A percentile compares a stretch with the other conserved stretches of the same genome.
phyloP scores from a whole-genome alignment of 306 rosid species.

The Rosa multiflora region DNA sequence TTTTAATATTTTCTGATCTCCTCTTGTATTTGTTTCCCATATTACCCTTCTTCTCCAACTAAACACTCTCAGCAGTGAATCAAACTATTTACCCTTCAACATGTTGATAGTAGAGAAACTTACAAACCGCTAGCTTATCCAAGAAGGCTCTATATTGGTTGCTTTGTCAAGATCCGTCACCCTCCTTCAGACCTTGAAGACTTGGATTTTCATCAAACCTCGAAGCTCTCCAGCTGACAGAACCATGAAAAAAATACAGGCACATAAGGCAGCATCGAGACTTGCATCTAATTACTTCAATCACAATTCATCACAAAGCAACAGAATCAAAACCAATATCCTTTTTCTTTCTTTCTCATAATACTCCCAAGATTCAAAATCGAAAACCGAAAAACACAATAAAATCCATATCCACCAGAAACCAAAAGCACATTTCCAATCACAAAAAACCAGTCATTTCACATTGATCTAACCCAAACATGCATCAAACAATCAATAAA shows the following conservation, averaged over 20 bases:
- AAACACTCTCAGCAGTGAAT: too few species aligned
- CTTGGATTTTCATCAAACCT: constrained; percentile 12
- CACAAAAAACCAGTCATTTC: too few species aligned
- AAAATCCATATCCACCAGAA: too few species aligned
- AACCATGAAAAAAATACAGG: constrained; percentile 28
- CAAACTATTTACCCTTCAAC: constrained; percentile 8
- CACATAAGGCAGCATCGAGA: constrained; percentile 26
- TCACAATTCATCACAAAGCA: too few species aligned
- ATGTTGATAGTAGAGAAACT: constrained; percentile 10
- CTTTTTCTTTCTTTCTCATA: not conserved
- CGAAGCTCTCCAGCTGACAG: constrained; percentile 22
- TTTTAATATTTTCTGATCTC: too few species aligned
- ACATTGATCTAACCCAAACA: too few species aligned
- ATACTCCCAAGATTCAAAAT: not conserved
- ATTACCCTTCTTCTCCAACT: too few species aligned
- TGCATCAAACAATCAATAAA: too few species aligned
- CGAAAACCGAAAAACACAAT: not conserved
- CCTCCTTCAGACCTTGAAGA: constrained; percentile 31
- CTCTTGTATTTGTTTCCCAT: too few species aligned
- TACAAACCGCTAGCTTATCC: constrained; percentile 15
- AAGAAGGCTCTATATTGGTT: constrained; percentile 24
- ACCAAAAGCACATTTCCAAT: too few species aligned
- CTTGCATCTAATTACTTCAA: constrained; percentile 14
- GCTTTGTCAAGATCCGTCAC: constrained; percentile 24
- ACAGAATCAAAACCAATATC: not conserved